These are phyloP conservation scores for Psilocybe azurescens DNA, from an alignment of 768 basidiomycete species.

Conservation along the genomic window DNA sequence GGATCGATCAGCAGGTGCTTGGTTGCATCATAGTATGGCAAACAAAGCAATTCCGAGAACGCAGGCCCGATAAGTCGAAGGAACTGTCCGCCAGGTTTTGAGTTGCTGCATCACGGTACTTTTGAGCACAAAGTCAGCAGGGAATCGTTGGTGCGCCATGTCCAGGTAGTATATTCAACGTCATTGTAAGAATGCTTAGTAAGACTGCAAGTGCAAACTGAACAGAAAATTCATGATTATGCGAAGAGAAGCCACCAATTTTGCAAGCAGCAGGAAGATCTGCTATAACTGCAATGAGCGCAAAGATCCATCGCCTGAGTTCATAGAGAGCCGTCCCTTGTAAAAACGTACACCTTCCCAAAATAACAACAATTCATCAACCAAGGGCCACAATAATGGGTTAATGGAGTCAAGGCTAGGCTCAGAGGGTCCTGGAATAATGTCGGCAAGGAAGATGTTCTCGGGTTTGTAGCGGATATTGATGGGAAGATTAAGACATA, in stretches of 20 bases:
- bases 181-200: constrained; percentile 18
- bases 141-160: too few relatives aligned
- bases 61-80: too few relatives aligned
- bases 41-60: too few relatives aligned
- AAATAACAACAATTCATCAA: constrained; percentile 27
- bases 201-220: constrained; percentile 16
- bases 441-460: constrained; percentile 35
- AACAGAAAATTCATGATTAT: constrained; percentile 13
- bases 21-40: too few relatives aligned
- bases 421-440: constrained; percentile 36
- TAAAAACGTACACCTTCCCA: constrained; percentile 10
- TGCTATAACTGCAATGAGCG: constrained; percentile 31
- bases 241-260: constrained; percentile 20
- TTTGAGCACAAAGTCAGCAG: too few relatives aligned
- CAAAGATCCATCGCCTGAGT: constrained; percentile 25
- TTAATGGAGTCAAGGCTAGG: constrained; percentile 33
- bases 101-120: too few relatives aligned
- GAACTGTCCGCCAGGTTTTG: too few relatives aligned
- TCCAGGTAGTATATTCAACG: too few relatives aligned
- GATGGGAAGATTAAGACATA: constrained; percentile 37
- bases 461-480: constrained; percentile 35
- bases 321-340: constrained; percentile 1
- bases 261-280: constrained; percentile 42
- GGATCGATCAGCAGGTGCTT: too few relatives aligned
- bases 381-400: constrained; percentile 31